These are phyloP conservation scores for Vigna mungo DNA, from an alignment of 306 rosid species.

Conservation along the genomic window DNA sequence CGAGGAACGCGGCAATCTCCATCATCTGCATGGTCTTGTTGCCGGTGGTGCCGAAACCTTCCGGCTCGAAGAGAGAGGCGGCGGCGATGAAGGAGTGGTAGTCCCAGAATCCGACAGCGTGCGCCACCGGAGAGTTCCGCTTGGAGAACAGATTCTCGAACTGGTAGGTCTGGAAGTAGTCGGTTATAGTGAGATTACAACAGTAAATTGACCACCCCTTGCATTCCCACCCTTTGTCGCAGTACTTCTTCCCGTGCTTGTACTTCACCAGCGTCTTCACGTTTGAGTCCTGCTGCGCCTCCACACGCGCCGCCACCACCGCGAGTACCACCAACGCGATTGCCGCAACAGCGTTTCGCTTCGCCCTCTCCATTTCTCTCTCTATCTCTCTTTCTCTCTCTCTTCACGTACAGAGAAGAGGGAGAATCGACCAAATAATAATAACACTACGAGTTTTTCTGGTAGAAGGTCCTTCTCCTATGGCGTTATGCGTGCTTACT, in stretches of 20 bases:
- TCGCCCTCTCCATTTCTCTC: conserved; percentile 20
- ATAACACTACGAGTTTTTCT: background rate
- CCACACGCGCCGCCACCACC: conserved; percentile 30
- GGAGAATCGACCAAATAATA: background rate
- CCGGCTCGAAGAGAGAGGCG: conserved; percentile 68
- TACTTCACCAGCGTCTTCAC: conserved; percentile 58
- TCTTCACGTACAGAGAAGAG: background rate
- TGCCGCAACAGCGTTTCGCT: conserved; percentile 5
- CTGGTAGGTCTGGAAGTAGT: conserved; percentile 75
- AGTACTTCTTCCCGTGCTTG: conserved; percentile 70
- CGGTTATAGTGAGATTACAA: conserved; percentile 79
- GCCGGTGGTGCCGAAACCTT: conserved; percentile 92
- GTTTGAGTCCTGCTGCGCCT: conserved; percentile 48
- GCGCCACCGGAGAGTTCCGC: conserved; percentile 76
- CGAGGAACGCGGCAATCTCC: conserved; percentile 90
- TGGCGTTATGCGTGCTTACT: background rate
- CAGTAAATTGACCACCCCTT: conserved; percentile 69
- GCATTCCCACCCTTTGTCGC: conserved; percentile 90
- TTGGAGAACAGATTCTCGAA: conserved; percentile 88
- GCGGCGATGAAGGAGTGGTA: conserved; percentile 77
- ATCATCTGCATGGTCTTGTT: conserved; percentile 74
- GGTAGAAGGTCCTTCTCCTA: conserved; percentile 44
- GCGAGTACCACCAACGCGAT: conserved; percentile 13
- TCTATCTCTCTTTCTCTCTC: conserved; percentile 9
- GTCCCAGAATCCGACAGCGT: conserved; percentile 95